Evolutionary conservation across 805 yeast species (phyloP), one percentile per base, ranked within the genome.

Genomic region (Candida ficus): DNA sequence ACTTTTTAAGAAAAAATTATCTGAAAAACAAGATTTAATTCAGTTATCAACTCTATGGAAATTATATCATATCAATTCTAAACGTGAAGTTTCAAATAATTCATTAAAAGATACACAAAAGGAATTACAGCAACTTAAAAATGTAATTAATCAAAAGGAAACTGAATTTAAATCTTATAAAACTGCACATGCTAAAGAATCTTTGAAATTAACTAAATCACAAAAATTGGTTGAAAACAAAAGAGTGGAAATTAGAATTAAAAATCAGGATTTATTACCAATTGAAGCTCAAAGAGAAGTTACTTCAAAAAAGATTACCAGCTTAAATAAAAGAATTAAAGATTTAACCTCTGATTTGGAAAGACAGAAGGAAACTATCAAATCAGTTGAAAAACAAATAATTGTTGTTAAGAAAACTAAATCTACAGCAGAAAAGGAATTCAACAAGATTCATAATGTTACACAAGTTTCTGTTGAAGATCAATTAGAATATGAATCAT

Each of bases 31-130:
- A 10, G 60, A 69, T 9, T 50, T 75, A 18, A 67, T 75, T n/a
- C 64, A 69, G 33, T 57, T 66, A 10, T 73, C 71, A 21, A 73
- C 80, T 32, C 57, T 90, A 25, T 79, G 84, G 70, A 76, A 78
- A 48, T 60, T 89, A 11, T 83, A 68, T 53, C 86, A 83, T 53
- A 67, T 79, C 52, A 77, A 78, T 49, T 52, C 59, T 16, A 58
- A 57, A 36, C 63, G 57, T 38, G 44, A 54, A 3, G 38, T 43
- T 3, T 37, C 62, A 12, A 40, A 40, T 4, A 53, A 53, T 7
- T 52, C 60, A 22, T 38, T 55, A 19, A 49, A 53, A n/a, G 52
- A 50, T 4, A 52, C 63, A 1, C 53, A 58, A 37, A 16, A 46
- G 5, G 50, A 58, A 33, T 45, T 66, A 22, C 49, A 59, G 28